A percentile compares a stretch with the other conserved stretches of the same genome.
Conservation (phyloP, 2,329 filamentous ascomycete genomes). For the Trichoderma guizhouense region DNA sequence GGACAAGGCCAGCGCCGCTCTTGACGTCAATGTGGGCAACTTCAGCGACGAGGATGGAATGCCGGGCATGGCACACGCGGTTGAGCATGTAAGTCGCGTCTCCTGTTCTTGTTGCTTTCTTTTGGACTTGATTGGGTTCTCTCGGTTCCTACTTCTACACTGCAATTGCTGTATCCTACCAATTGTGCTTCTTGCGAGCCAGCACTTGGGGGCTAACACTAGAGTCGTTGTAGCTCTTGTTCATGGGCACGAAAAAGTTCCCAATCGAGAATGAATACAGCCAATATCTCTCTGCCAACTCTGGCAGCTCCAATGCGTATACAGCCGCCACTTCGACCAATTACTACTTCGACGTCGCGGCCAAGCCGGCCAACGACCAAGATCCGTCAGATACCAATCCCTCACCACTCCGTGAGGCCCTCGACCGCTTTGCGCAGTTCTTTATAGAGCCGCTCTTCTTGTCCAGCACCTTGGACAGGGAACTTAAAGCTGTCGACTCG, state of each 20-base stretch:
- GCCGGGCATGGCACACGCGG: slow-evolving; percentile 92
- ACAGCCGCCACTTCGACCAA: slow-evolving; percentile 92
- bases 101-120: neutral
- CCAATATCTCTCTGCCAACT: slow-evolving; percentile 85
- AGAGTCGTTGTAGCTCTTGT: slow-evolving; percentile 61
- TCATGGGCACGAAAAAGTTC: slow-evolving; percentile 99
- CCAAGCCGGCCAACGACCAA: slow-evolving; percentile 64
- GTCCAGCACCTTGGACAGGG: slow-evolving; percentile 78
- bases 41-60: slow-evolving; percentile 90
- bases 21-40: slow-evolving; percentile 94
- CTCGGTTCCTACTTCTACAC: neutral
- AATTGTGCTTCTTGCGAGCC: neutral
- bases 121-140: neutral
- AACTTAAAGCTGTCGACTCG: slow-evolving; percentile 85
- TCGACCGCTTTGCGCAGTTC: slow-evolving; percentile 92
- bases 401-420: slow-evolving; percentile 68
- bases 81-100: slow-evolving; percentile 67
- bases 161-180: neutral
- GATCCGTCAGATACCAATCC: slow-evolving; percentile 54
- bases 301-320: slow-evolving; percentile 91
- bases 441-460: slow-evolving; percentile 87
- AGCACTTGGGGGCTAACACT: neutral
- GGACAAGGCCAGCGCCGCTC: slow-evolving; percentile 92
- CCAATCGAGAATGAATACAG: slow-evolving; percentile 95
- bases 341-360: slow-evolving; percentile 94